Base-by-base conservation (phyloP, 2,329 filamentous ascomycete species). In the Paecilomyces niveus region DNA sequence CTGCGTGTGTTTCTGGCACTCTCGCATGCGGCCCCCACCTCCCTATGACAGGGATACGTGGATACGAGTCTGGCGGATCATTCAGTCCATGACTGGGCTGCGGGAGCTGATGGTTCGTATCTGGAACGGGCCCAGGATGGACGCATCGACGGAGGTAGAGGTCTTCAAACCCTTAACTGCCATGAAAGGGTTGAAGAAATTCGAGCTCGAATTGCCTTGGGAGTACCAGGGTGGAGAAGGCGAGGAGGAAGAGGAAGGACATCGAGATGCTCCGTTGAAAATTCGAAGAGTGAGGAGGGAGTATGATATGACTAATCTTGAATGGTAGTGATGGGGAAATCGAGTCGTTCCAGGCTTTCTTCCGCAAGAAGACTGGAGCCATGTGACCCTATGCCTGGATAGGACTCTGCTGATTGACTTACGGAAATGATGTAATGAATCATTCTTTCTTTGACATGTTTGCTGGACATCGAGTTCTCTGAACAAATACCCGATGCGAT, bases 171-270 rank as follows among this genome's bases (percentile, higher is more conserved):
- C 53, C 4, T 35, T 54, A 7, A 54, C 26, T 11, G 53, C 24
- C 24, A 22, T 54, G 22, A 31, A 7, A 1, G 53, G 53, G 53
- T 22, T 54, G 26, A 21, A 54, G 53, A 31, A 21, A 31, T 54
- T 54, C n/a, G 53, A 54, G 53, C 31, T 54, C 10, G 53, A 54
- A 21, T 10, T 54, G 53, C 53, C 53, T 8, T 54, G 53, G 53
- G 6, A 26, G 26, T 54, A 54, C 18, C 53, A 35, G 21, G 53
- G 53, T 15, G 29, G n/a, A 21, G 53, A 18, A 18, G 53, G 9
- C 31, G 53, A 54, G 18, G 15, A 54, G 15, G 53, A 31, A 18
- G 53, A 31, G 24, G 53, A 54, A 21, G 53, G 26, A 18, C 26
- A 54, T 35, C 26, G 31, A 18, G 31, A 54, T 33, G 26, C 26